Conservation (phyloP, 108 stramenopile species). For the Nannochloropsis gaditana region DNA sequence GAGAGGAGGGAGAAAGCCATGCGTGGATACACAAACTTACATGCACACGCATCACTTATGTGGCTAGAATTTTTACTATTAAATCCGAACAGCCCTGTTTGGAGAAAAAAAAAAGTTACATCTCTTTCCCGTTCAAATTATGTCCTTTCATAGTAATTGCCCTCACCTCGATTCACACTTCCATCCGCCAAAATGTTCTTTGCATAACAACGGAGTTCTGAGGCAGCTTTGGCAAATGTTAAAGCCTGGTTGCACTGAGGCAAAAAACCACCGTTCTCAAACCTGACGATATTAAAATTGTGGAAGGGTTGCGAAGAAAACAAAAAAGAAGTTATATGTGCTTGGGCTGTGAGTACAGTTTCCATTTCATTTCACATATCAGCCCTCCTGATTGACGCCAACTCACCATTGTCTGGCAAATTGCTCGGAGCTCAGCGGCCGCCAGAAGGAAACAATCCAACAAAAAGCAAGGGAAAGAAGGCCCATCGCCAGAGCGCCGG, state of each 20-base stretch:
- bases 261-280: constrained; percentile 7
- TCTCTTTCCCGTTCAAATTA: background rate
- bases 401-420: constrained; percentile 12
- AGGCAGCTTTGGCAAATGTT: background rate
- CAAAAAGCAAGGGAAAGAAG: background rate
- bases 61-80: background rate
- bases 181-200: background rate
- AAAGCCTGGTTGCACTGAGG: background rate
- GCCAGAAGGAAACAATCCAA: background rate
- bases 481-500: constrained; percentile 3
- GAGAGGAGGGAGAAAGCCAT: background rate
- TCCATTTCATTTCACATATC: too few relatives aligned
- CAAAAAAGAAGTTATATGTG: background rate
- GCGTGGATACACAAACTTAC: background rate
- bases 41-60: background rate
- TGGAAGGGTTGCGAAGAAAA: background rate
- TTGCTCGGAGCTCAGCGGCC: background rate
- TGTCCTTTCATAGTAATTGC: background rate
- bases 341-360: background rate
- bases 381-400: too few relatives aligned
- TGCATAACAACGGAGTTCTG: background rate
- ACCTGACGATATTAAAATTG: background rate
- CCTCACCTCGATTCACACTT: background rate
- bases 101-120: background rate
- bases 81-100: background rate